Evolutionary conservation across 2,329 filamentous ascomycete species (phyloP).

Genomic region (Fusarium secorum): DNA sequence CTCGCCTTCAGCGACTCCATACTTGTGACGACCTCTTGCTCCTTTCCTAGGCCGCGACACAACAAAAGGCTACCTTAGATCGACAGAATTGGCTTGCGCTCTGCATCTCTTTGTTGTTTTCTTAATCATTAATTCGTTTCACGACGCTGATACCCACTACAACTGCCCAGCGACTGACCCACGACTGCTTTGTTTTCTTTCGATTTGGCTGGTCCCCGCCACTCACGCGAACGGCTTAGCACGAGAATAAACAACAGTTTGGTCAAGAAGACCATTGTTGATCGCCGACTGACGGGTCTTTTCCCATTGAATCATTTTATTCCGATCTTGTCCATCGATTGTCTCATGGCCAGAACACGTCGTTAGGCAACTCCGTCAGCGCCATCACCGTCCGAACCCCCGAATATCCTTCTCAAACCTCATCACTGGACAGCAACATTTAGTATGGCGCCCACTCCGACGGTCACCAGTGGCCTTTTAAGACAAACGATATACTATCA

Average conservation of each 20-base stretch:
- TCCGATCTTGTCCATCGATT: constrained; percentile 3
- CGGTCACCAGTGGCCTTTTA: constrained; percentile 60
- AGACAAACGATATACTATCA: constrained; percentile 71
- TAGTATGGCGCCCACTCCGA: constrained; percentile 62
- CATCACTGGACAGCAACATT: constrained; percentile 36
- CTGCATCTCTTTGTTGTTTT: constrained; percentile 6
- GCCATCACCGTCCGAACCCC: constrained; percentile 18
- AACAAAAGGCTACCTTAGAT: neutral
- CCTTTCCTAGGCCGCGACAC: constrained; percentile 7
- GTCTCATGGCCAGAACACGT: constrained; percentile 43
- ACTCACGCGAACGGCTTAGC: constrained; percentile 36
- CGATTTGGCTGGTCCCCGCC: constrained; percentile 31
- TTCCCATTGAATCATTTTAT: constrained; percentile 4
- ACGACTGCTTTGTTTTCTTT: constrained; percentile 43
- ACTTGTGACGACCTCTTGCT: constrained; percentile 19
- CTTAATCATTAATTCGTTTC: constrained; percentile 37
- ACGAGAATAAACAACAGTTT: constrained; percentile 30
- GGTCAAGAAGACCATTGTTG: constrained; percentile 6
- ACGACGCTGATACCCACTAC: constrained; percentile 26
- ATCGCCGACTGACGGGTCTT: constrained; percentile 8
- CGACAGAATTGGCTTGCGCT: neutral
- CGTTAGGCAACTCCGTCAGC: constrained; percentile 32
- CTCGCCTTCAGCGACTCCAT: constrained; percentile 28
- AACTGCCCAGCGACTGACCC: constrained; percentile 28
- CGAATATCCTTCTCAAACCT: constrained; percentile 13